Conservation (phyloP, 192 early-diverging fungal genomes). For the Rhizoclosmatium sp. region DNA sequence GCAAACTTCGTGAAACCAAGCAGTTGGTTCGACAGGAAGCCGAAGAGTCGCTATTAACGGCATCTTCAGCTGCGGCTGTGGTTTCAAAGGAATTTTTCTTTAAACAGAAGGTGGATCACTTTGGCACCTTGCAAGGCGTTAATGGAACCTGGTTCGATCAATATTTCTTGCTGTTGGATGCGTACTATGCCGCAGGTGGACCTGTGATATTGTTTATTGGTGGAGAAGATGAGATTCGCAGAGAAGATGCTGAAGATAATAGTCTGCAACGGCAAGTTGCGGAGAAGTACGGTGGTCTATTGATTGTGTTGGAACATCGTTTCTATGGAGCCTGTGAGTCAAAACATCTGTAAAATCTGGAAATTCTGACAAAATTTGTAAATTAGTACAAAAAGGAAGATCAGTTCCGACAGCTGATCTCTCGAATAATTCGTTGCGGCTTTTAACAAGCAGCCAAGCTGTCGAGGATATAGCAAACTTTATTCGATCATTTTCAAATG, state of each 20-base stretch:
- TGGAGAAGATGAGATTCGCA: neutral
- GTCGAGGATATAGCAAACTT: constrained; percentile 28
- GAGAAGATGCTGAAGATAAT: too few relatives aligned
- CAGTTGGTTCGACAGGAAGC: too few relatives aligned
- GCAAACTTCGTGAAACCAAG: too few relatives aligned
- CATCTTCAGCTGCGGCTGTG: too few relatives aligned
- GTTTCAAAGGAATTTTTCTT: neutral
- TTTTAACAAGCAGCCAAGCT: constrained; percentile 18
- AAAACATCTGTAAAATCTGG: too few relatives aligned
- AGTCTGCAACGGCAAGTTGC: too few relatives aligned
- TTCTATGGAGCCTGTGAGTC: neutral
- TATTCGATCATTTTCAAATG: neutral
- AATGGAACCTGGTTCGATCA: constrained; percentile 5
- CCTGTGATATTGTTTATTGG: constrained; percentile 21
- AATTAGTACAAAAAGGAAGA: neutral
- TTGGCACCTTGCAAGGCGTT: neutral
- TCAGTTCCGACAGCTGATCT: constrained; percentile 29
- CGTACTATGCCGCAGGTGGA: constrained; percentile 14
- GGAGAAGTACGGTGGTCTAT: too few relatives aligned
- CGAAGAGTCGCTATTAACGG: too few relatives aligned
- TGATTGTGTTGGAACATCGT: neutral
- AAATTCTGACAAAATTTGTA: neutral
- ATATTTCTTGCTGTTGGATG: constrained; percentile 5
- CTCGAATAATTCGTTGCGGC: neutral
- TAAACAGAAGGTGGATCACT: constrained; percentile 14